Percentiles rank a stretch among this genome's conserved stretches.
phyloP scores from a whole-genome alignment of 202 grass and related monocot genomes.

The Bolboschoenoplectus hybrid region DNA sequence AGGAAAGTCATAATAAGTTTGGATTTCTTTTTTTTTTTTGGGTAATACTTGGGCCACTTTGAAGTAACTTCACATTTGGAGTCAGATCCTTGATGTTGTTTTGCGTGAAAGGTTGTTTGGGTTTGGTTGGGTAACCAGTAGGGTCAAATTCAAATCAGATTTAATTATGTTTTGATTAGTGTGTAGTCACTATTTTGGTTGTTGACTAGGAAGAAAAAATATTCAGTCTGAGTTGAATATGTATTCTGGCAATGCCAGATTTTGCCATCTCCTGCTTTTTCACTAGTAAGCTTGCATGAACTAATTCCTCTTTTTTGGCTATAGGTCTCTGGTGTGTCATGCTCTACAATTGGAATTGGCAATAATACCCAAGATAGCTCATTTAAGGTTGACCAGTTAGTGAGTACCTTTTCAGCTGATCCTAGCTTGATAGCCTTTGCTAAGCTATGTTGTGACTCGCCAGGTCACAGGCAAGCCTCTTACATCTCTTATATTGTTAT shows the following conservation, averaged over 20 bases:
- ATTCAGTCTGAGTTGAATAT: background rate
- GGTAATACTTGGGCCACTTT: background rate
- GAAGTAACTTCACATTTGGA: background rate
- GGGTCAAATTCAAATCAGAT: background rate
- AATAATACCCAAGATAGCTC: slow-evolving; percentile 45
- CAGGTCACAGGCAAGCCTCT: slow-evolving; percentile 67
- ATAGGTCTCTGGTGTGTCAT: slow-evolving; percentile 68
- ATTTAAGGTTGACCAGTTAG: slow-evolving; percentile 79
- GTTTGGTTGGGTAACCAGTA: background rate
- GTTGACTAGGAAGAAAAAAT: background rate
- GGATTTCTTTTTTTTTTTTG: background rate
- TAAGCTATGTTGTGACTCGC: slow-evolving; percentile 72
- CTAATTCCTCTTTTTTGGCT: slow-evolving; percentile 1
- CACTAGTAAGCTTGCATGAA: slow-evolving; percentile 20
- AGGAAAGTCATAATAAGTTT: background rate
- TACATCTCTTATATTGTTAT: slow-evolving; percentile 11
- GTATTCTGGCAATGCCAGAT: background rate
- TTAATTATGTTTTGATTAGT: background rate
- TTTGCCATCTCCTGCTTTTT: background rate
- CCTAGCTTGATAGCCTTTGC: slow-evolving; percentile 96
- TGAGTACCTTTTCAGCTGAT: slow-evolving; percentile 89
- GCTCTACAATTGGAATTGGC: slow-evolving; percentile 44
- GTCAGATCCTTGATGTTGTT: background rate
- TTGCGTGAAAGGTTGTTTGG: background rate
- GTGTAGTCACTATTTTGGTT: background rate